Base-by-base conservation (phyloP, 192 early-diverging fungal species). In the Dissophora globulifera region DNA sequence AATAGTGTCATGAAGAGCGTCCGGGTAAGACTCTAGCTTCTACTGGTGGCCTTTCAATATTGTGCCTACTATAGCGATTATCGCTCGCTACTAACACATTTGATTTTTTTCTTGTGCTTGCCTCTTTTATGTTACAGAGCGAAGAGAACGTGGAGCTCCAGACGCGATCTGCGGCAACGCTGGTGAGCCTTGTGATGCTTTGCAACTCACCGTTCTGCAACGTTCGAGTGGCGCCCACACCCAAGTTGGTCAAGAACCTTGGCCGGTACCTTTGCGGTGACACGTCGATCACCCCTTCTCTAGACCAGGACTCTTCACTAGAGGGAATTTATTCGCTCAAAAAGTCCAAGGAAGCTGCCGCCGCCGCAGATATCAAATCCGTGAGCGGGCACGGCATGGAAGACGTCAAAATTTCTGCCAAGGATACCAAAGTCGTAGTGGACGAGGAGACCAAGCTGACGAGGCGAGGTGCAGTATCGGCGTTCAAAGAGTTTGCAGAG, bases 181-280 rank as follows among this genome's bases (percentile, higher is more conserved):
- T 88, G 38, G 80, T 83, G 29, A 87, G 82, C 29, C 78, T 78
- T 17, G 76, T 88, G 23, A 78, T 75, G 0, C 63, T 86, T 16
- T 88, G 87, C 63, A 62, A 79, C 32, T 65, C 60, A 9, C 67
- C 79, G 1, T 69, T 86, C 22, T 87, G 78, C 55, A 53, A 48
- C 30, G 32, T 50, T 3, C 69, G 81, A 8, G 68, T 81, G 2
- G 83, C 69, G 26, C 88, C 93, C 0, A 90, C 84, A 3, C 96
- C 96, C 40, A 96, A 98, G 69, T 86, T 99, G 35, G 78, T 96
- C 50, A 92, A 90, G 40, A 99, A 99, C 67, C 56, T 98, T 53
- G 89, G 89, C 17, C 88, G 88, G 2, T 92, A 94, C 51, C 82
- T 94, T 17, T 98, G 96, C 60, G 87, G 89, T 3, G 96, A 99